These are phyloP conservation scores for Exobasidium rhododendri DNA, from an alignment of 1,284 basidiomycete genomes.

Conservation along the genomic window DNA sequence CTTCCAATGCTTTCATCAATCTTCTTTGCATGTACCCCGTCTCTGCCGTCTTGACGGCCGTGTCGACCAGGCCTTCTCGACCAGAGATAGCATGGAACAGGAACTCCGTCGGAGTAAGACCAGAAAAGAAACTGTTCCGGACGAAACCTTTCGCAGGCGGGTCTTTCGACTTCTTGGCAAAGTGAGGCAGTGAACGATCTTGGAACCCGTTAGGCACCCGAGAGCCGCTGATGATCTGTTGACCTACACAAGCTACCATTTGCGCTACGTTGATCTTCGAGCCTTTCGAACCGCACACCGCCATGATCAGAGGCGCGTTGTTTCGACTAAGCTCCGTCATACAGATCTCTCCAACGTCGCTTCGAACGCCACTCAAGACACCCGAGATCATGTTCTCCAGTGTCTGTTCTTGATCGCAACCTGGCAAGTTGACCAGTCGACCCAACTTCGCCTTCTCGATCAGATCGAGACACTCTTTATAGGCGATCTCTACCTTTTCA, in stretches of 20 bases:
- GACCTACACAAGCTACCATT: slow-evolving; percentile 99
- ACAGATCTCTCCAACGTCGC: slow-evolving; percentile 93
- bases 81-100: slow-evolving; percentile 98
- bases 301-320: slow-evolving; percentile 98
- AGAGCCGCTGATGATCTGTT: slow-evolving; percentile 96
- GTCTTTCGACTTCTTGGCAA: slow-evolving; percentile 94
- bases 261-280: slow-evolving; percentile 99
- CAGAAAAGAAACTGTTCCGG: slow-evolving; percentile 89
- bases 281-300: slow-evolving; percentile 95
- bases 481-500: slow-evolving; percentile 79
- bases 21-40: slow-evolving; percentile 99
- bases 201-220: slow-evolving; percentile 99
- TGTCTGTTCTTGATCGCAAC: slow-evolving; percentile 94
- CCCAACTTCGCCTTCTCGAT: slow-evolving; percentile 89
- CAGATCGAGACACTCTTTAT: slow-evolving; percentile 78
- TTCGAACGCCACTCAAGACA: slow-evolving; percentile 88
- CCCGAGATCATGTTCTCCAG: slow-evolving; percentile 92
- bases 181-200: slow-evolving; percentile 96
- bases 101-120: slow-evolving; percentile 93
- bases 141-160: slow-evolving; percentile 98
- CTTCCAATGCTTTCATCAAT: slow-evolving; percentile 97
- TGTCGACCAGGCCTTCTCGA: slow-evolving; percentile 96
- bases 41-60: slow-evolving; percentile 98
- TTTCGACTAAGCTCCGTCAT: slow-evolving; percentile 94
- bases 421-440: slow-evolving; percentile 89